phyloP scores from a whole-genome alignment of 225 moss, liverwort and hornwort genomes.

The Physcomitrellopsis africana region DNA sequence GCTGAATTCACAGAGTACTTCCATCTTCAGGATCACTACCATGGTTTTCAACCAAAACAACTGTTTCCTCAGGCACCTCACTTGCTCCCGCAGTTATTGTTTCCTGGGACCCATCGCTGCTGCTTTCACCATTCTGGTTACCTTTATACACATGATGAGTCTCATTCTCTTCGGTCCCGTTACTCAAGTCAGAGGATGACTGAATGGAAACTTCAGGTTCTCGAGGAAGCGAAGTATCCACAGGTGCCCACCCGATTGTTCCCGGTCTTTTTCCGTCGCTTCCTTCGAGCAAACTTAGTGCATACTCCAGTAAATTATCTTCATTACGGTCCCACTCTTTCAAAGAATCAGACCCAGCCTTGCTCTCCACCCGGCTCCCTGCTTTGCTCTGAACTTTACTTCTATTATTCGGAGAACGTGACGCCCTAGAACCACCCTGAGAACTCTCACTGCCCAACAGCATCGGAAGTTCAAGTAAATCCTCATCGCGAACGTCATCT shows the following conservation, averaged over 20 bases:
- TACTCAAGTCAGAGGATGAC: constrained; percentile 34
- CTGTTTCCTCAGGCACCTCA: constrained; percentile 31
- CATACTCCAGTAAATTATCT: constrained; percentile 57
- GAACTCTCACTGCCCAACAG: constrained; percentile 40
- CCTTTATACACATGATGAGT: constrained; percentile 26
- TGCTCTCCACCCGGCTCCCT: constrained; percentile 45
- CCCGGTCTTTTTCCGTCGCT: constrained; percentile 38
- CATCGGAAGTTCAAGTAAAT: constrained; percentile 59
- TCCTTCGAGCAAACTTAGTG: constrained; percentile 62
- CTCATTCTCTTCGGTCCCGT: constrained; percentile 31
- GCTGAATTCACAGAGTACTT: background rate
- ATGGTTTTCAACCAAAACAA: constrained; percentile 28
- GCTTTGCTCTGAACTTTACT: constrained; percentile 44
- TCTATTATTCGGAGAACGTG: constrained; percentile 40
- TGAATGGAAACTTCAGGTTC: constrained; percentile 45
- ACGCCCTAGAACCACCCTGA: constrained; percentile 43
- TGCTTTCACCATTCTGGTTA: constrained; percentile 26
- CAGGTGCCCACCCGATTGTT: constrained; percentile 59
- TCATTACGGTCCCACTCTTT: constrained; percentile 58
- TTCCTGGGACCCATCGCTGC: constrained; percentile 28
- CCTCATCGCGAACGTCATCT: constrained; percentile 49
- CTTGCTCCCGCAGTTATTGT: constrained; percentile 20
- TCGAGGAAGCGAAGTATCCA: constrained; percentile 58
- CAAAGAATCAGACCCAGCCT: constrained; percentile 51
- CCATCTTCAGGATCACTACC: constrained; percentile 32